phyloP scores from a whole-genome alignment of 768 basidiomycete species.

The Paxillus involutus region DNA sequence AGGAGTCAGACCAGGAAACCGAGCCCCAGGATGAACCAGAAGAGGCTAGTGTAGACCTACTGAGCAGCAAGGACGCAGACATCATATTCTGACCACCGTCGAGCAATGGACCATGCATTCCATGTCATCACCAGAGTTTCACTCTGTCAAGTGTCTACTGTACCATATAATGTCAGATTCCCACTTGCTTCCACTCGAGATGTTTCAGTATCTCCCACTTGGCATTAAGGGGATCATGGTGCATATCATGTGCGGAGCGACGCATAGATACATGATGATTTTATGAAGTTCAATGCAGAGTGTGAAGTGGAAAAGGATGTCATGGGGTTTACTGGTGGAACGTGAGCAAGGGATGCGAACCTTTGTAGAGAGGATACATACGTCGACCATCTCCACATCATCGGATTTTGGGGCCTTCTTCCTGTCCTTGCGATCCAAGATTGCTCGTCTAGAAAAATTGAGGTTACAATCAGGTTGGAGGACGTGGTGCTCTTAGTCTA shows the following conservation, averaged over 20 bases:
- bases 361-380: constrained; percentile 40
- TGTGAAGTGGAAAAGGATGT: constrained; percentile 7
- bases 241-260: constrained; percentile 53
- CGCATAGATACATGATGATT: constrained; percentile 71
- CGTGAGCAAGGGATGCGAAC: constrained; percentile 10
- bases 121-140: constrained; percentile 14
- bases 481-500: not conserved
- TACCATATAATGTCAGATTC: constrained; percentile 9
- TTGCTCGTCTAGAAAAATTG: constrained; percentile 60
- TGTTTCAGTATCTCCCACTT: not conserved
- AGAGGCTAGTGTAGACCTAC: constrained; percentile 54
- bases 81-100: constrained; percentile 74
- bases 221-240: constrained; percentile 35
- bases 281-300: constrained; percentile 35
- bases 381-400: constrained; percentile 82
- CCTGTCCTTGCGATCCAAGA: constrained; percentile 83
- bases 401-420: constrained; percentile 57
- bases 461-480: constrained; percentile 3
- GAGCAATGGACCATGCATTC: not conserved
- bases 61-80: constrained; percentile 88
- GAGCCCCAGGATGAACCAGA: constrained; percentile 16
- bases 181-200: constrained; percentile 9
- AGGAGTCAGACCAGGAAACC: not conserved
- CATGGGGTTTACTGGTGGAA: constrained; percentile 23
- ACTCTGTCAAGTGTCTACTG: constrained; percentile 3